These are phyloP conservation scores for Mycena albidolilacea DNA, from an alignment of 768 basidiomycete species.

Conservation along the genomic window DNA sequence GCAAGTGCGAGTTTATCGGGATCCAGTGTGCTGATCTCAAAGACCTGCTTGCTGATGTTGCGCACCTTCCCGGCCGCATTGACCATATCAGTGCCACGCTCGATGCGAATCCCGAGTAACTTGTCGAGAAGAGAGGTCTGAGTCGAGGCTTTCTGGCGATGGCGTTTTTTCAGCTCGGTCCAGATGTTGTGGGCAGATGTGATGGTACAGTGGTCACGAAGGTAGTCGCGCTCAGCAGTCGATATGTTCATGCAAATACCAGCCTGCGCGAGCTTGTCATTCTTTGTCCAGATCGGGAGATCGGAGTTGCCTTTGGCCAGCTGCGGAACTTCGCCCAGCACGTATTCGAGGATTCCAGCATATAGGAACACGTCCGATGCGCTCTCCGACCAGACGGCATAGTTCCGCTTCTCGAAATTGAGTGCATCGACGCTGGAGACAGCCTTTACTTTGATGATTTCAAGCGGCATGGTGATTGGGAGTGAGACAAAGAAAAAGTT, in stretches of 20 bases:
- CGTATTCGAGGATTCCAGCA: no score
- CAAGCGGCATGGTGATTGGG: no score
- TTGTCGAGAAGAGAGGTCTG: constrained; percentile 42
- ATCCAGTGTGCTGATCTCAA: constrained; percentile 23
- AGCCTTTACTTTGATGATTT: no score
- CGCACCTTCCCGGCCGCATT: no score
- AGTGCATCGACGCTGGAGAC: not conserved
- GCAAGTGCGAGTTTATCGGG: constrained; percentile 31
- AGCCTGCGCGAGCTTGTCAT: no score
- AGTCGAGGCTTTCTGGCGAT: constrained; percentile 35
- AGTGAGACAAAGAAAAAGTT: no score
- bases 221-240: not conserved
- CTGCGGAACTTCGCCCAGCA: no score
- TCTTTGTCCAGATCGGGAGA: no score
- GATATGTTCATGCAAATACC: not conserved
- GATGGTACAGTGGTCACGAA: not conserved
- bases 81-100: not conserved
- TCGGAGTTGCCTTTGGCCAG: no score
- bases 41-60: no score
- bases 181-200: no score
- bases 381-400: not conserved
- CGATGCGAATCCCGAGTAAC: constrained; percentile 27
- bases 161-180: constrained; percentile 2
- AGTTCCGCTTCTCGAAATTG: not conserved
- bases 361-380: not conserved